A percentile compares a stretch with the other conserved stretches of the same genome.
Conservation (phyloP, 2,329 filamentous ascomycete genomes). For the Penicillium sp. region DNA sequence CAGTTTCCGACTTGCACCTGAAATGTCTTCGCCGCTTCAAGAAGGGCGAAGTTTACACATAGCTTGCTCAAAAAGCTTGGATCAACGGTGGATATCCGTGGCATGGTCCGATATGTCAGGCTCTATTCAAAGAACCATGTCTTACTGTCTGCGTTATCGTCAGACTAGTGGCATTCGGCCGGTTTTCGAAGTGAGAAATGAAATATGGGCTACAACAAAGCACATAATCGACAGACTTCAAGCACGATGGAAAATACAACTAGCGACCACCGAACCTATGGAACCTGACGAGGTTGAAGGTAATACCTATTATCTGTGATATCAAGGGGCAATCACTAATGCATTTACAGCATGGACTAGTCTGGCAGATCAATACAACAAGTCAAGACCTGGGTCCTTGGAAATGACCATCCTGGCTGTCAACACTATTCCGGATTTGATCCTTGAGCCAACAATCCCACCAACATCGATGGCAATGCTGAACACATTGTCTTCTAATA, state of each 20-base stretch:
- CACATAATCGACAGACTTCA: slow-evolving; percentile 54
- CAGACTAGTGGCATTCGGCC: slow-evolving; percentile 30
- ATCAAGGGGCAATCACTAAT: slow-evolving; percentile 19
- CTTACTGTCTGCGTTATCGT: slow-evolving; percentile 53
- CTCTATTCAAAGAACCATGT: slow-evolving; percentile 52
- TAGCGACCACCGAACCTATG: slow-evolving; percentile 54
- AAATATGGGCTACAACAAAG: slow-evolving; percentile 58
- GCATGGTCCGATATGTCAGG: slow-evolving; percentile 61
- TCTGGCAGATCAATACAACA: slow-evolving; percentile 41
- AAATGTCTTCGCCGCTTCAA: slow-evolving; percentile 55
- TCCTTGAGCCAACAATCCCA: slow-evolving; percentile 34
- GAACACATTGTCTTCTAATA: slow-evolving; percentile 35
- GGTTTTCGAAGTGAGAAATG: slow-evolving; percentile 53
- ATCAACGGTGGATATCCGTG: slow-evolving; percentile 58
- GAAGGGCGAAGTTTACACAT: slow-evolving; percentile 60
- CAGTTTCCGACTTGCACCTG: slow-evolving; percentile 54
- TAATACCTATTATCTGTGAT: slow-evolving; percentile 23
- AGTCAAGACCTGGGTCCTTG: slow-evolving; percentile 32
- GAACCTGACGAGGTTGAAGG: slow-evolving; percentile 53
- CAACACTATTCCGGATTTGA: slow-evolving; percentile 37
- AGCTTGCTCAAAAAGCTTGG: slow-evolving; percentile 56
- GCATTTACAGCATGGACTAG: slow-evolving; percentile 37
- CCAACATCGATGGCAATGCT: slow-evolving; percentile 35
- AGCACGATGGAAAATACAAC: slow-evolving; percentile 56
- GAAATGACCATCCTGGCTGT: slow-evolving; percentile 40